A percentile compares a stretch with the other conserved stretches of the same genome.
phyloP scores from a whole-genome alignment of 176 grass and related monocot species.

The maize (Zea mays) region DNA sequence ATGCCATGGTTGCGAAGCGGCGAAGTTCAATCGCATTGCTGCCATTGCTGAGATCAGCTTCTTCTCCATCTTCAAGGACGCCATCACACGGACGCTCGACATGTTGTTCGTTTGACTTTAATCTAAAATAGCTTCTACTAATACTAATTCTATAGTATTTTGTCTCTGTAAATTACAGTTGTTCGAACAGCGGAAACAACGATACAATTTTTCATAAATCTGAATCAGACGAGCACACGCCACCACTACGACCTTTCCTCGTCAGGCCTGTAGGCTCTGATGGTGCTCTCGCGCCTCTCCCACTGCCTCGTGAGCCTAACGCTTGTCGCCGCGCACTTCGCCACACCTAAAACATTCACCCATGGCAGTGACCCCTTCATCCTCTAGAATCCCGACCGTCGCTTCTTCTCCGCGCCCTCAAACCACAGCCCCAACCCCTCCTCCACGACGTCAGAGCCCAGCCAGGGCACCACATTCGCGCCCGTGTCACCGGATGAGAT shows the following conservation, averaged over 20 bases:
- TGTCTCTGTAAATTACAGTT: too few species aligned
- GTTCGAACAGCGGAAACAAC: too few species aligned
- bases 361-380: constrained; percentile 18
- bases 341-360: not conserved
- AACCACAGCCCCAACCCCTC: constrained; percentile 1
- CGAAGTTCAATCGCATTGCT: too few species aligned
- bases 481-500: constrained; percentile 34
- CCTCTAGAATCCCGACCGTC: constrained; percentile 25
- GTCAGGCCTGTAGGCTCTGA: constrained; percentile 16
- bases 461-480: not conserved
- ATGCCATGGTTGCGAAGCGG: too few species aligned
- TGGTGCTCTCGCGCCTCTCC: constrained; percentile 51
- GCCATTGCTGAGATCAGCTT: too few species aligned
- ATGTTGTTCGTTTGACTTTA: too few species aligned
- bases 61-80: too few species aligned
- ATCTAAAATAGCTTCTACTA: too few species aligned
- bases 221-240: not conserved
- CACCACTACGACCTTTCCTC: constrained; percentile 1
- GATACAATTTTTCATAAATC: not conserved
- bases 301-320: constrained; percentile 52
- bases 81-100: too few species aligned
- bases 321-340: constrained; percentile 3
- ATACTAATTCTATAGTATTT: too few species aligned
- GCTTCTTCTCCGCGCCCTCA: constrained; percentile 43
- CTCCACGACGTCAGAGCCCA: not conserved